Evolutionary conservation across 2,329 filamentous ascomycete species (phyloP), one percentile per base, ranked within the genome.

Genomic region (Cercospora sp.): DNA sequence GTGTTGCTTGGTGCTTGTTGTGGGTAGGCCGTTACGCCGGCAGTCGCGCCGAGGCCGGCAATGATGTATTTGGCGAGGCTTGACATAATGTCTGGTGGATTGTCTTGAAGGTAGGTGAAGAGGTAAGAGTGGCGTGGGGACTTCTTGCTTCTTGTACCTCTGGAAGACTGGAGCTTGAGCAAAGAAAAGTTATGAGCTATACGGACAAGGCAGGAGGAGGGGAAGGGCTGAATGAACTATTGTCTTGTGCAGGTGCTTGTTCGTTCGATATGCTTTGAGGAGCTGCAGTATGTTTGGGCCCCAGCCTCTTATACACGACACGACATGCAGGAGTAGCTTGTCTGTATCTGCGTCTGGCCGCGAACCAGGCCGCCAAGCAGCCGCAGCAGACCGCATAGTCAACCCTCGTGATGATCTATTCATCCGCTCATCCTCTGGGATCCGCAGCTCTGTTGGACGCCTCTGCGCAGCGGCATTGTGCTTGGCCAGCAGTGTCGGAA

Each of bases 41-140:
- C 69, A n/a, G 61, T 60, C 30, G 64, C 65, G 37, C 60, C 58
- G 24, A 70, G 69, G 58, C 69, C 67, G 51, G 69, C 67, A 62
- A 69, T 60, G 51, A 70, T 70, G 64, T 66, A 69, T 24, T 58
- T 43, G 28, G 66, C 69, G 61, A 70, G 34, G 58, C 66, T 65
- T 60, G 68, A 69, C 32, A 63, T 66, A n/a, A 30, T 66, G 57
- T 21, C 18, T 58, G 53, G 37, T 24, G n/a, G 18, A 24, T 24
- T 40, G 16, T 21, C 28, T 32, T 60, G n/a, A 37, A n/a, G 13
- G 57, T 4, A 13, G 57, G 55, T 40, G 62, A 9, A 53, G 18
- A 21, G 24, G 9, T n/a, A 18, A 59, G 16, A n/a, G 5, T 30
- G 10, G 45, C 32, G n/a, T 37, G 57, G 30, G 34, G 2, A 13